Percentiles rank a stretch among this genome's conserved stretches.
Evolutionary conservation across 2,329 filamentous ascomycete species (phyloP).

Genomic region (Fusarium nanum): DNA sequence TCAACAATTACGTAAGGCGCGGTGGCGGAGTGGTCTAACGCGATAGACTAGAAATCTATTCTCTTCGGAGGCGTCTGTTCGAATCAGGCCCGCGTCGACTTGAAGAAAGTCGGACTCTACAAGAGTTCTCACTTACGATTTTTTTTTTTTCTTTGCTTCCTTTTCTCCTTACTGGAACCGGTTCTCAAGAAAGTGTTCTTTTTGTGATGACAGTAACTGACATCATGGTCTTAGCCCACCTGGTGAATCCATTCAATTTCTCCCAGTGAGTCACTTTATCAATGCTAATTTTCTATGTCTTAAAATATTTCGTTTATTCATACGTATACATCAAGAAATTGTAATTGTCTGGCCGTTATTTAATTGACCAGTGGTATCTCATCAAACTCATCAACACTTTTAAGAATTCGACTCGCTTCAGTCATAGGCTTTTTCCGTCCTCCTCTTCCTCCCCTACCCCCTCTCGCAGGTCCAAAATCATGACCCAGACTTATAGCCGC

Average conservation of each 20-base stretch:
- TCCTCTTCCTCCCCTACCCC: background rate
- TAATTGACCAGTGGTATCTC: background rate
- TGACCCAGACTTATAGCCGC: background rate
- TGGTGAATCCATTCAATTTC: too few relatives aligned
- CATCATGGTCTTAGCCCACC: too few relatives aligned
- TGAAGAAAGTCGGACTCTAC: background rate
- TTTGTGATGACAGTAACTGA: too few relatives aligned
- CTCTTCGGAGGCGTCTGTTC: background rate
- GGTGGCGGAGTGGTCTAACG: constrained; percentile 5
- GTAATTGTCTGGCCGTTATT: background rate
- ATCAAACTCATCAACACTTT: constrained; percentile 17
- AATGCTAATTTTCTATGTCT: background rate
- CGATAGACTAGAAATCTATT: constrained; percentile 8
- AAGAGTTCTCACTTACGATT: background rate
- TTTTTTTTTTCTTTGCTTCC: background rate
- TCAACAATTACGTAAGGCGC: background rate
- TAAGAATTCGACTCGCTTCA: constrained; percentile 17
- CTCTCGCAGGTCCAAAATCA: background rate
- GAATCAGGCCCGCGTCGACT: constrained; percentile 1
- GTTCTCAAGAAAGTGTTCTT: too few relatives aligned
- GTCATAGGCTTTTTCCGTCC: constrained; percentile 6
- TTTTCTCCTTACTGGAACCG: too few relatives aligned
- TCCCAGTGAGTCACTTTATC: too few relatives aligned
- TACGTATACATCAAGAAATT: background rate
- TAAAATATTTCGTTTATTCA: background rate